These are phyloP conservation scores for Ceratobasidium sp. DNA, from an alignment of 1,284 basidiomycete genomes.

Conservation along the genomic window DNA sequence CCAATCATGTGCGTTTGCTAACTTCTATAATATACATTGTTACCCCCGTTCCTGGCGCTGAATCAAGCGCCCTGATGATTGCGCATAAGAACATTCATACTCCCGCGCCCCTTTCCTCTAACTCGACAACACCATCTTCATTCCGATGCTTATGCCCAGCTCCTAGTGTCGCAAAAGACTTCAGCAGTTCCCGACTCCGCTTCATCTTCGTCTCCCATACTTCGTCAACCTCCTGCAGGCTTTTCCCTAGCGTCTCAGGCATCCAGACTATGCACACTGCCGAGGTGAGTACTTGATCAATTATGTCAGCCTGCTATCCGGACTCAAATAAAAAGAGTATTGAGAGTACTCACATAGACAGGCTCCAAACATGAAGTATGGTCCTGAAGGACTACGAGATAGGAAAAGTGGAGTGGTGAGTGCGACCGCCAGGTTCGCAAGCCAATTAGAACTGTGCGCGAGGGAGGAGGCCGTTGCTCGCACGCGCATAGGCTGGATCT, in stretches of 20 bases:
- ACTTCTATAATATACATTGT: no score
- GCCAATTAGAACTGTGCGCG: slow-evolving; percentile 61
- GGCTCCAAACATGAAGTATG: slow-evolving; percentile 66
- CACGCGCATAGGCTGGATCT: slow-evolving; percentile 62
- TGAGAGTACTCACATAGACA: slow-evolving; percentile 50
- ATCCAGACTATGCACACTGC: slow-evolving; percentile 60
- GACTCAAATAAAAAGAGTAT: not conserved
- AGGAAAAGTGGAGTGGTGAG: slow-evolving; percentile 66
- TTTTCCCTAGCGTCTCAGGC: slow-evolving; percentile 65
- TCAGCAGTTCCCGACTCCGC: slow-evolving; percentile 3
- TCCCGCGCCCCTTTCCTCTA: not conserved
- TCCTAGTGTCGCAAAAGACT: slow-evolving; percentile 25
- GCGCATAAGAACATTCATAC: slow-evolving; percentile 9
- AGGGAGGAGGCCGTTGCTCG: slow-evolving; percentile 59
- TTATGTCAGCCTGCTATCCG: slow-evolving; percentile 42
- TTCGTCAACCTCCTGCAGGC: slow-evolving; percentile 61
- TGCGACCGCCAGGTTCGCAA: slow-evolving; percentile 64
- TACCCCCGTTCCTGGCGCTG: no score
- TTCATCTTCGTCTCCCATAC: slow-evolving; percentile 55
- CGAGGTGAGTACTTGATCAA: slow-evolving; percentile 56
- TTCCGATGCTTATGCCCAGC: slow-evolving; percentile 8
- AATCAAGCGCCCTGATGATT: no score
- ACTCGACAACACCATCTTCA: slow-evolving; percentile 13
- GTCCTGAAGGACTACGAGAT: slow-evolving; percentile 60
- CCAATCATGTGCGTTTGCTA: no score